A percentile compares a stretch with the other conserved stretches of the same genome.
Evolutionary conservation across 2,329 filamentous ascomycete genomes (phyloP).

Genomic region (Colletotrichum simmondsii): DNA sequence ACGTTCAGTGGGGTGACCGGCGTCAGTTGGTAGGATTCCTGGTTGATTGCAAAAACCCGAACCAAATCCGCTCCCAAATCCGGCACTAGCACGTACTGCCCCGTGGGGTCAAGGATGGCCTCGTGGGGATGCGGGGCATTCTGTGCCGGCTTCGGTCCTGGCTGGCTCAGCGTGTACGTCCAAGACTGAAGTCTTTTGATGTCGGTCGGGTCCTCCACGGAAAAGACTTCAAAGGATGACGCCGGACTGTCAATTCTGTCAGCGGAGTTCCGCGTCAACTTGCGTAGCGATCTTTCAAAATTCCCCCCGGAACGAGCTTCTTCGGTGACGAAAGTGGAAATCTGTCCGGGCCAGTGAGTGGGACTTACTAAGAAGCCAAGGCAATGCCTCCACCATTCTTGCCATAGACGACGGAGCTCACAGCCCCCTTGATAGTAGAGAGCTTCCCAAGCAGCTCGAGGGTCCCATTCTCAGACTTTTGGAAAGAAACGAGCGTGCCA

Average conservation of each 20-base stretch:
- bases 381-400: conserved; percentile 34
- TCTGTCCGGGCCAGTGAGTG: neutral
- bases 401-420: conserved; percentile 32
- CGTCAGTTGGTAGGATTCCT: conserved; percentile 24
- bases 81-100: conserved; percentile 28
- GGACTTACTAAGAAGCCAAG: conserved; percentile 36
- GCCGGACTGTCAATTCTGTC: conserved; percentile 17
- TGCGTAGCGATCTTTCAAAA: too few relatives aligned
- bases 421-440: conserved; percentile 33
- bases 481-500: conserved; percentile 32
- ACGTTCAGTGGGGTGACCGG: conserved; percentile 26
- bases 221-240: conserved; percentile 25
- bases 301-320: neutral
- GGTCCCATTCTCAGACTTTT: conserved; percentile 21
- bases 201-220: conserved; percentile 29
- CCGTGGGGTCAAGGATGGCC: conserved; percentile 34
- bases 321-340: neutral
- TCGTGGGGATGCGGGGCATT: conserved; percentile 34
- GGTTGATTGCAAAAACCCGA: conserved; percentile 26
- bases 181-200: conserved; percentile 31
- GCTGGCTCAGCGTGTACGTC: conserved; percentile 50
- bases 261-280: neutral
- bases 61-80: conserved; percentile 33
- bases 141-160: conserved; percentile 52
- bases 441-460: conserved; percentile 30